Evolutionary conservation across 768 basidiomycete genomes (phyloP).

Genomic region (Agaricus sinodeliciosus): DNA sequence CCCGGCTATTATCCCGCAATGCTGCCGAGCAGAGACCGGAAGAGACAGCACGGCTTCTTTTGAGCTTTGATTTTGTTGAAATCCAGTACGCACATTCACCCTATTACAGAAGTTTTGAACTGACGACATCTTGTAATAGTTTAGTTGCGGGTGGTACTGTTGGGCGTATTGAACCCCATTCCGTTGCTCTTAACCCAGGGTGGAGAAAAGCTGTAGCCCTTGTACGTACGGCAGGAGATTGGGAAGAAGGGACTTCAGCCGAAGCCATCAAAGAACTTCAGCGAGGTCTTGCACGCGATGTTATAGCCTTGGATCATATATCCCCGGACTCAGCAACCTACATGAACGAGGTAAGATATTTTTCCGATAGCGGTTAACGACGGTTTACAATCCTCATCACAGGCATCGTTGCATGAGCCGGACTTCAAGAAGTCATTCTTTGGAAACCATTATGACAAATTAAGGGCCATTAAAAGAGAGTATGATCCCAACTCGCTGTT

Average conservation of each 20-base stretch:
- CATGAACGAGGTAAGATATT: constrained; percentile 36
- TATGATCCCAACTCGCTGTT: constrained; percentile 42
- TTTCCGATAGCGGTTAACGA: background rate
- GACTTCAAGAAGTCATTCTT: constrained; percentile 40
- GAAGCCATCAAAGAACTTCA: constrained; percentile 15
- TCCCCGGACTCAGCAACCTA: constrained; percentile 35
- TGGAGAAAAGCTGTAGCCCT: constrained; percentile 38
- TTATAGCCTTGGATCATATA: constrained; percentile 18
- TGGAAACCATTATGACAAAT: constrained; percentile 32
- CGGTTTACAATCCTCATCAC: background rate
- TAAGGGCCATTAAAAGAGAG: constrained; percentile 35
- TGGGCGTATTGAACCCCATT: constrained; percentile 25
- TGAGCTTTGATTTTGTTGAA: constrained; percentile 15
- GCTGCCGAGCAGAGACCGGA: constrained; percentile 18
- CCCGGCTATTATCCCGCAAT: constrained; percentile 27
- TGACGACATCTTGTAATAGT: too few species aligned
- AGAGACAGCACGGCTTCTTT: constrained; percentile 19
- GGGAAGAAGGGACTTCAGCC: constrained; percentile 21
- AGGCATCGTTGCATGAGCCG: constrained; percentile 38
- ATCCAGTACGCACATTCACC: constrained; percentile 16
- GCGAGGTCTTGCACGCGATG: constrained; percentile 13
- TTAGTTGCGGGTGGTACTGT: constrained; percentile 38
- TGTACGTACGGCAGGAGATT: constrained; percentile 16
- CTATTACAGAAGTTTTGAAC: constrained; percentile 19
- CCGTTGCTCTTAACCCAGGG: constrained; percentile 38